These are phyloP conservation scores for Arabidopsis thaliana DNA, from an alignment of 345 rosid species.

Conservation along the genomic window TAIR10.1 NC_003076.8:3768001-3768500, in stretches of 20 bases:
- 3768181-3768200: slow-evolving; percentile 88
- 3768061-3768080: slow-evolving; percentile 11
- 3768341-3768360: slow-evolving; percentile 26
- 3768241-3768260: slow-evolving; percentile 18
- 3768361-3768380: slow-evolving; percentile 16
- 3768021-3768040: slow-evolving; percentile 88
- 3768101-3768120: slow-evolving; percentile 18
- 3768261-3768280: slow-evolving; percentile 18
- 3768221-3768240: slow-evolving; percentile 24
- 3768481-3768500: slow-evolving; percentile 92
- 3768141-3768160: slow-evolving; percentile 77
- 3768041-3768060: slow-evolving; percentile 51
- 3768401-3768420: slow-evolving; percentile 50
- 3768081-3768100: slow-evolving; percentile 14
- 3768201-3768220: slow-evolving; percentile 26
- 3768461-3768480: slow-evolving; percentile 87
- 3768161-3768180: slow-evolving; percentile 92
- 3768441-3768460: slow-evolving; percentile 95
- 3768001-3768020: slow-evolving; percentile 74
- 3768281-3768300: slow-evolving; percentile 12
- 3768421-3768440: slow-evolving; percentile 89
- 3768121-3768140: slow-evolving; percentile 66
- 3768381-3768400: slow-evolving; percentile 31
- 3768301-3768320: slow-evolving; percentile 16
- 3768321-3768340: slow-evolving; percentile 28